phyloP scores from a whole-genome alignment of 257 asterid species.

The Solanum rostratum region DNA sequence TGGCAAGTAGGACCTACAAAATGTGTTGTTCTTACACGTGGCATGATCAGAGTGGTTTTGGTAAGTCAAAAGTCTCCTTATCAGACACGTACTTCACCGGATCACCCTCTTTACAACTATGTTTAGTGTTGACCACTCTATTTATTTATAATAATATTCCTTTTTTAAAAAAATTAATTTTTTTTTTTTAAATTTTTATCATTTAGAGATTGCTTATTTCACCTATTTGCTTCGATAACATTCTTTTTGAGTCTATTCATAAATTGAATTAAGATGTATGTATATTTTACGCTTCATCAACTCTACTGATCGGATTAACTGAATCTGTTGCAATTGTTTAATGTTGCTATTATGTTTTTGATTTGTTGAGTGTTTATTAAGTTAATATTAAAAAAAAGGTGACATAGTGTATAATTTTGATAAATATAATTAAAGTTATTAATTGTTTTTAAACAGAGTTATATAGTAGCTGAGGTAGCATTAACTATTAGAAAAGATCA shows the following conservation, averaged over 20 bases:
- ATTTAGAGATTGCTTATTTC: background rate
- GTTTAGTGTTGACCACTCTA: background rate
- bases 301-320: too few relatives aligned
- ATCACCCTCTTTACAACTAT: background rate
- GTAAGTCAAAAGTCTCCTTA: background rate
- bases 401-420: background rate
- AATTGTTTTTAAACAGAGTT: background rate
- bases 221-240: too few relatives aligned
- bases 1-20: fast-evolving
- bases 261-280: too few relatives aligned
- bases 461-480: background rate
- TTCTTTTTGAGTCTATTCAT: too few relatives aligned
- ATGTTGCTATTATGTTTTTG: background rate
- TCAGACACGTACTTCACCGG: background rate
- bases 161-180: background rate
- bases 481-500: background rate
- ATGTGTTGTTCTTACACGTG: background rate
- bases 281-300: too few relatives aligned
- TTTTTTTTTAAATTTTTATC: background rate
- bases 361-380: background rate
- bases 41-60: background rate
- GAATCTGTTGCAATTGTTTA: background rate
- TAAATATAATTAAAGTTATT: background rate
- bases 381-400: background rate
- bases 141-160: background rate